A percentile compares a stretch with the other conserved stretches of the same genome.
These are phyloP conservation scores for Cinchona pubescens DNA, from an alignment of 257 asterid genomes.

Conservation along the genomic window DNA sequence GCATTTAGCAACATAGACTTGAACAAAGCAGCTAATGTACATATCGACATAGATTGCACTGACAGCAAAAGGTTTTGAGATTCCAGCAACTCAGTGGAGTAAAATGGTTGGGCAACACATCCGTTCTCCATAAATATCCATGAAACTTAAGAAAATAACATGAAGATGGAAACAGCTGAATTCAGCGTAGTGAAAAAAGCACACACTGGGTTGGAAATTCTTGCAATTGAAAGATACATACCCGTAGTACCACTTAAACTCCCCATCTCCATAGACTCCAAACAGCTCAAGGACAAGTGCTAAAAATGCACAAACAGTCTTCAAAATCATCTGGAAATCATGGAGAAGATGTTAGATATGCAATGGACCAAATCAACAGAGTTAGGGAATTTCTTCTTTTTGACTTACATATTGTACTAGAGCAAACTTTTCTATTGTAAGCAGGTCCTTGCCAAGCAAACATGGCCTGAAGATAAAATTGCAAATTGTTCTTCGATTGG, in stretches of 20 bases:
- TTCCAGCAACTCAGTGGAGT: neutral
- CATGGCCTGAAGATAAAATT: conserved; percentile 64
- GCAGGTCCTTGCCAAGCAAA: conserved; percentile 61
- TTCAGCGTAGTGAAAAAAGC: neutral
- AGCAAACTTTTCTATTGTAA: conserved; percentile 74
- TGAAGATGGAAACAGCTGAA: neutral
- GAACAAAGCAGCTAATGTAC: neutral
- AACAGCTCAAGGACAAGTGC: conserved; percentile 71
- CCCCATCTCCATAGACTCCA: conserved; percentile 93
- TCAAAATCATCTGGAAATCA: conserved; percentile 80
- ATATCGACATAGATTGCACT: neutral
- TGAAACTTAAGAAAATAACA: neutral
- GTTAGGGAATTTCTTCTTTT: conserved; percentile 1
- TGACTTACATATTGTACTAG: conserved; percentile 81
- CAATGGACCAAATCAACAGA: neutral
- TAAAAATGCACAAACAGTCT: conserved; percentile 76
- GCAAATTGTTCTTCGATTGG: conserved; percentile 31
- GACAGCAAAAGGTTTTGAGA: neutral
- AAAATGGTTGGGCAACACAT: neutral
- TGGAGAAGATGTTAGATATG: conserved; percentile 15
- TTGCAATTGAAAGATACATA: conserved; percentile 25
- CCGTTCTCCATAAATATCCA: neutral
- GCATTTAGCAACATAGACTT: neutral
- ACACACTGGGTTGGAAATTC: neutral
- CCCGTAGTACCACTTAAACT: conserved; percentile 92